A percentile compares a stretch with the other conserved stretches of the same genome.
Evolutionary conservation across 306 rosid genomes (phyloP).

Genomic region (Casuarina equisetifolia): DNA sequence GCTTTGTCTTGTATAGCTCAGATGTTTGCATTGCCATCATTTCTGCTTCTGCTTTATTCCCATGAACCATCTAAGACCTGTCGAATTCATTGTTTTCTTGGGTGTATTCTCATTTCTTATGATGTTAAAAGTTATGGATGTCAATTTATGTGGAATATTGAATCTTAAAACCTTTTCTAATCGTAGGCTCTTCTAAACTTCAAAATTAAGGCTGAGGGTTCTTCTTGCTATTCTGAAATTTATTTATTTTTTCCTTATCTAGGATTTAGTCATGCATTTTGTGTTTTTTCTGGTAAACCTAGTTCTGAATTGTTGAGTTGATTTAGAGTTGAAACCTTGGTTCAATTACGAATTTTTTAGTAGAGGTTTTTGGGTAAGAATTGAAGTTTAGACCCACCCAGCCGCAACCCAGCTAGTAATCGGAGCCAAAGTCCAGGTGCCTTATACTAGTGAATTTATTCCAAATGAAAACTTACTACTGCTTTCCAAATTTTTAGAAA

Average conservation of each 20-base stretch:
- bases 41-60: neutral
- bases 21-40: neutral
- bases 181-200: neutral
- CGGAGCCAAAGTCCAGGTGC: neutral
- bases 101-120: neutral
- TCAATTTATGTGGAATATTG: neutral
- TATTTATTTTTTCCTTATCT: neutral
- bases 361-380: neutral
- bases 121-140: neutral
- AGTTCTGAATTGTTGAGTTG: slow-evolving; percentile 14
- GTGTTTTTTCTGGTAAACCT: neutral
- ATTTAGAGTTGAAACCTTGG: neutral
- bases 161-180: neutral
- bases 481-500: slow-evolving; percentile 51
- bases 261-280: neutral
- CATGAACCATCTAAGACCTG: neutral
- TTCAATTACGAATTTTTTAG: neutral
- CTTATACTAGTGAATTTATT: slow-evolving; percentile 10
- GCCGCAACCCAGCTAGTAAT: neutral
- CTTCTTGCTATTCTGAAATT: neutral
- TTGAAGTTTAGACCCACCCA: neutral
- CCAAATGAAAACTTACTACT: neutral
- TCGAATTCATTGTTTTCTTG: neutral
- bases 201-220: neutral
- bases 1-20: neutral